Base-by-base conservation (phyloP, 495 filamentous ascomycete genomes). In the Xylaria castorea region DNA sequence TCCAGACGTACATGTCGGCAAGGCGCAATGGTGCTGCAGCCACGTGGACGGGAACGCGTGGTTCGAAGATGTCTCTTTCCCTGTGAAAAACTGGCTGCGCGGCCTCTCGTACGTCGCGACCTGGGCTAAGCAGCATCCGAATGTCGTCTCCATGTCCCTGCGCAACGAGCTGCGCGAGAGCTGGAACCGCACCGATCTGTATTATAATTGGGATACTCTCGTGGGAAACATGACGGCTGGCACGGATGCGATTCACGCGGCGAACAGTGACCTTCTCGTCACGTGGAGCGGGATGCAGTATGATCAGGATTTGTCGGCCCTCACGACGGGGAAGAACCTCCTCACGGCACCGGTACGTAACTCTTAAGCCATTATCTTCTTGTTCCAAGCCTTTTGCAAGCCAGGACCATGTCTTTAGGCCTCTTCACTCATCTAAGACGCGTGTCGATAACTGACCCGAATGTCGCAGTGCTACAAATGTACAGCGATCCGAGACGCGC, bases 1-100 rank as follows among this genome's bases (percentile, higher is more conserved):
- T 53, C 82, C 89, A 0, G 87, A 89, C 71, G 88, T 89, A 66
- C 88, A 89, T 66, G 85, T 89, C 64, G 85, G 85, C 34, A 89
- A 87, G 75, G 88, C 85, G 8, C 81, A 83, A 48, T 89, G 87
- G 87, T 89, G 88, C 79, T 89, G 87, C 71, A 80, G 79, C 22
- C 77, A 79, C 27, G 80, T 74, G 0, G 88, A 90, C 75, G 88
- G 88, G 0, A 88, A 88, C 75, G 76, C 85, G 20, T 90, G 87
- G 88, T 89, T 89, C 65, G 86, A 85, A 20, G 87, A 89, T 66
- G 78, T 80, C 2, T 82, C 85, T 68, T 89, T 90, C 75, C 77
- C 85, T 60, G 79, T 83, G 0, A 73, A 75, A 0, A 85, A 86
- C 53, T 89, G 87, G 88, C 76, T 82, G 38, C 82, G 87, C 20